phyloP scores from a whole-genome alignment of 2,329 filamentous ascomycete species.

The Colletotrichum eleusines region DNA sequence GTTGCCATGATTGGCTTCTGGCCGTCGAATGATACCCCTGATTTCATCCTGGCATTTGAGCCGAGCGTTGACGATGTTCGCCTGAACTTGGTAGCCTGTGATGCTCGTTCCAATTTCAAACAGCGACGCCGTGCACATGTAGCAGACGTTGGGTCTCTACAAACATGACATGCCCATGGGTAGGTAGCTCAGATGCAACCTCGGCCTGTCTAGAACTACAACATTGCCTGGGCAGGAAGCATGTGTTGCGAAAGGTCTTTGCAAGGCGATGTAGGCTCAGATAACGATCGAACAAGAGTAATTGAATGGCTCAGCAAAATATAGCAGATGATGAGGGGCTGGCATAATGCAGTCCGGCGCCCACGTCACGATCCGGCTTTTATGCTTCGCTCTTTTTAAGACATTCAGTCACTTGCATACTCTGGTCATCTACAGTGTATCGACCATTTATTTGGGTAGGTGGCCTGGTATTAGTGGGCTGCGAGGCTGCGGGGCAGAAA shows the following conservation, averaged over 20 bases:
- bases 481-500: slow-evolving; percentile 1
- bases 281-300: no score
- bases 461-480: no score
- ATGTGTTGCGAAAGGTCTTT: neutral
- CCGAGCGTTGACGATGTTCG: neutral
- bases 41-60: slow-evolving; percentile 17
- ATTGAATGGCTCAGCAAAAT: no score
- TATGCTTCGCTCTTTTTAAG: neutral
- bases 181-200: neutral
- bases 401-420: neutral
- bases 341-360: neutral
- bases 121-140: neutral
- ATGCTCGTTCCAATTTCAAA: neutral
- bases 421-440: neutral
- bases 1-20: slow-evolving; percentile 55
- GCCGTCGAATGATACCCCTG: slow-evolving; percentile 53
- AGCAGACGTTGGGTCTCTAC: neutral
- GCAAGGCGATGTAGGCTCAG: neutral
- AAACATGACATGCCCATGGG: neutral
- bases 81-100: neutral
- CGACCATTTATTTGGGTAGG: neutral
- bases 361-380: neutral
- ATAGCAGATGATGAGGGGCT: neutral
- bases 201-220: neutral
- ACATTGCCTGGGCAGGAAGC: neutral